Evolutionary conservation across 148 eudicot genomes (phyloP).

Genomic region (Vaccinium macrocarpon): DNA sequence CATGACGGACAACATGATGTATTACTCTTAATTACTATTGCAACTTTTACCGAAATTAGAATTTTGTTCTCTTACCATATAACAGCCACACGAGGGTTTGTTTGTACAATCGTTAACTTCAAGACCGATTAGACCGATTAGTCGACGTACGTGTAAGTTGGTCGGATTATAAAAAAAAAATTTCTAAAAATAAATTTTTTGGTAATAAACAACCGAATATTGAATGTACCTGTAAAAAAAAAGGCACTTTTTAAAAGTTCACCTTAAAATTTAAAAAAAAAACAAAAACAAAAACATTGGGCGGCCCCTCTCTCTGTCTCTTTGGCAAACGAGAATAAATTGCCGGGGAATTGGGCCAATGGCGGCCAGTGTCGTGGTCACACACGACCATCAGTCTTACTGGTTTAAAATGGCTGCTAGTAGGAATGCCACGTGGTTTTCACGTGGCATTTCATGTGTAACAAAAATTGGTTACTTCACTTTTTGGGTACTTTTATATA

Average conservation of each 20-base stretch:
- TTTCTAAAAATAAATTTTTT: too few relatives aligned
- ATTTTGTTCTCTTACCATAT: too few relatives aligned
- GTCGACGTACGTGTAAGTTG: too few relatives aligned
- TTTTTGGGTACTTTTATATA: background rate
- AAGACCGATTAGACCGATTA: too few relatives aligned
- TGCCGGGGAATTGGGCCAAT: constrained; percentile 6
- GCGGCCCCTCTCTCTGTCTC: background rate
- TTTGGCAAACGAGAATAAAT: background rate
- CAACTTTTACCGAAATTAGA: background rate
- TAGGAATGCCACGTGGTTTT: background rate
- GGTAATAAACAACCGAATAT: too few relatives aligned
- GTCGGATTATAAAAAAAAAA: too few relatives aligned
- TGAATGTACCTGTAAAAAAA: too few relatives aligned
- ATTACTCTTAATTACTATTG: background rate
- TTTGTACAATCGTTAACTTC: too few relatives aligned
- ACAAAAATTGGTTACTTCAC: background rate
- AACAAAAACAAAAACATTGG: background rate
- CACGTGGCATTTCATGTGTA: background rate
- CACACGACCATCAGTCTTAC: background rate
- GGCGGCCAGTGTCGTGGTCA: constrained; percentile 9
- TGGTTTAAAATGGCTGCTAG: background rate
- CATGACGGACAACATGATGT: background rate
- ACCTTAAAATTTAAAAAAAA: too few relatives aligned
- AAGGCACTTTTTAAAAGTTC: too few relatives aligned
- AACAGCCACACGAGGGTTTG: too few relatives aligned